These are phyloP conservation scores for Pseudozyma tsukubaensis DNA, from an alignment of 1,284 basidiomycete species.

Conservation along the genomic window DNA sequence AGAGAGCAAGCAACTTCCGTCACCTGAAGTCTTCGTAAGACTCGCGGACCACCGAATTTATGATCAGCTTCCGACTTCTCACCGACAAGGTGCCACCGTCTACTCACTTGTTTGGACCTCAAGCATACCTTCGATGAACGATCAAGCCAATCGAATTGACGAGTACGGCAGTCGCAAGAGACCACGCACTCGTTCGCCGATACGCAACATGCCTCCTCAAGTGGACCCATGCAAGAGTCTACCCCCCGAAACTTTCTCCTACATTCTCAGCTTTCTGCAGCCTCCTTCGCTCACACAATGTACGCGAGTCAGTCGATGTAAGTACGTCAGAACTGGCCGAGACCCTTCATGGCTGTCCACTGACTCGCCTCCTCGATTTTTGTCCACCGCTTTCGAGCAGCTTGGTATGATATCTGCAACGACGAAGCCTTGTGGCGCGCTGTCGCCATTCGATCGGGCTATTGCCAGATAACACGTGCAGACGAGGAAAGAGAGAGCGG, in stretches of 20 bases:
- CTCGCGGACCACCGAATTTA: no score
- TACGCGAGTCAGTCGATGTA: constrained; percentile 30
- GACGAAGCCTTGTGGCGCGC: constrained; percentile 30
- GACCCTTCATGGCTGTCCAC: neutral
- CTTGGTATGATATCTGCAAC: constrained; percentile 26
- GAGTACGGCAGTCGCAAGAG: constrained; percentile 24
- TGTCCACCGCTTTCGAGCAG: neutral
- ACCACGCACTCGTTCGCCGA: constrained; percentile 4
- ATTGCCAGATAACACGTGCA: constrained; percentile 17
- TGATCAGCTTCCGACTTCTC: no score
- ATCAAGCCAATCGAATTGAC: no score
- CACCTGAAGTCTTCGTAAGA: no score
- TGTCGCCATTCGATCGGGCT: constrained; percentile 21
- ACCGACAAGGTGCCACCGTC: no score
- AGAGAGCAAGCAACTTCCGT: no score
- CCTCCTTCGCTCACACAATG: constrained; percentile 29
- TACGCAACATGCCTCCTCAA: neutral
- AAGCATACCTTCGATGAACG: no score
- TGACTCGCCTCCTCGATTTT: no score
- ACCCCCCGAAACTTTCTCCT: constrained; percentile 37
- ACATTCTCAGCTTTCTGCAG: constrained; percentile 40
- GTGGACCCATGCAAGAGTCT: constrained; percentile 25
- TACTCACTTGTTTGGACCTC: no score
- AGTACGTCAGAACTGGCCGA: neutral
- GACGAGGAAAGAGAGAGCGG: constrained; percentile 16